Evolutionary conservation across 192 early-diverging fungal genomes (phyloP).

Genomic region (Linnemannia exigua): DNA sequence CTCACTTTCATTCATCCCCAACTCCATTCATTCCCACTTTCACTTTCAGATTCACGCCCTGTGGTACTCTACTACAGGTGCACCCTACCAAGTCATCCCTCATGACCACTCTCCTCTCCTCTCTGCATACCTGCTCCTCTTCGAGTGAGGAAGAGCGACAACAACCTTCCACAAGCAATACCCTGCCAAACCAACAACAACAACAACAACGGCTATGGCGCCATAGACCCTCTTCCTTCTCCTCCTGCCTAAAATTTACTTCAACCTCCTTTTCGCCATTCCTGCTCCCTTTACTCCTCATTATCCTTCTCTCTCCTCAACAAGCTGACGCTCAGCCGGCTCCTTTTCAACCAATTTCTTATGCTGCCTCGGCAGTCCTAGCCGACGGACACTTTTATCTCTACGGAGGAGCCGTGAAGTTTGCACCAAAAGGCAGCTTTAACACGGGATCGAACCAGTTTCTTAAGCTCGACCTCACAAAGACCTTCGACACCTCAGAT

Average conservation of each 20-base stretch:
- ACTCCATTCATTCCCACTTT: background rate
- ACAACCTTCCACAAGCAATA: background rate
- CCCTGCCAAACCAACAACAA: background rate
- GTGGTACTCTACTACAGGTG: background rate
- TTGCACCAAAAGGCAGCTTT: background rate
- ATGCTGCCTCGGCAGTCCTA: conserved; percentile 38
- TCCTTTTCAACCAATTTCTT: conserved; percentile 11
- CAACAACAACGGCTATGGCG: background rate
- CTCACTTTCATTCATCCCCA: too few relatives aligned
- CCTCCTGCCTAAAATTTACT: background rate
- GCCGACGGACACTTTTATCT: conserved; percentile 40
- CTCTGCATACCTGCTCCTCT: background rate
- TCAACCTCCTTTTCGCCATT: conserved; percentile 1
- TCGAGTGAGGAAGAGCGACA: background rate
- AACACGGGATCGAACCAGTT: conserved; percentile 36
- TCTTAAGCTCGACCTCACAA: conserved; percentile 35
- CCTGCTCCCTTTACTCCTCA: conserved; percentile 5
- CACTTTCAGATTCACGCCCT: background rate
- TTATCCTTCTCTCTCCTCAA: background rate
- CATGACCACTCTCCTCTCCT: background rate
- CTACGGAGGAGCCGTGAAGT: conserved; percentile 38
- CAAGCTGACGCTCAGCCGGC: background rate
- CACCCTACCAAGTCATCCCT: background rate
- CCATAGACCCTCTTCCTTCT: background rate
- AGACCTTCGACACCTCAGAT: conserved; percentile 15